These are phyloP conservation scores for Alternaria hordeiaustralica DNA, from an alignment of 2,329 filamentous ascomycete species.

Conservation along the genomic window DNA sequence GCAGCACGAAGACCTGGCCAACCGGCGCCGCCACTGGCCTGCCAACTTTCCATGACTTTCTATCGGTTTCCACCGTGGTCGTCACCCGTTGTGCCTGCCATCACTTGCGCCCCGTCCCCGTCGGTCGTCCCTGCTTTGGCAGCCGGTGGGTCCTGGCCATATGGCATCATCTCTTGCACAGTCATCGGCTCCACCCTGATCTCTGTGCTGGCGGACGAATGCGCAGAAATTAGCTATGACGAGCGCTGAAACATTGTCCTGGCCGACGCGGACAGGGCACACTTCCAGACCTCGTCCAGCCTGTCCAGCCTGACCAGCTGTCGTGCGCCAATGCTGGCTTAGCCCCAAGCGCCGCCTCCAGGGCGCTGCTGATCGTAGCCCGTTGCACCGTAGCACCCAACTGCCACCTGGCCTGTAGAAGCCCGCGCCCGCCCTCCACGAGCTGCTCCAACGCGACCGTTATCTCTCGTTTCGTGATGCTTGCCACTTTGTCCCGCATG, in stretches of 20 bases:
- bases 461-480: conserved; percentile 33
- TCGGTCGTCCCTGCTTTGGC: conserved; percentile 6
- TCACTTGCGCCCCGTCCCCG: not conserved
- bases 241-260: conserved; percentile 32
- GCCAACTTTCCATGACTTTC: conserved; percentile 23
- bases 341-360: conserved; percentile 23
- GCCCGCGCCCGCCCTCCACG: conserved; percentile 16
- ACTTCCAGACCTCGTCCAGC: conserved; percentile 8
- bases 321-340: conserved; percentile 27
- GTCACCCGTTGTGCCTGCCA: not conserved
- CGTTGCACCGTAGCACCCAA: conserved; percentile 13
- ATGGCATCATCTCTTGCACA: not conserved
- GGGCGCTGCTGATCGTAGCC: conserved; percentile 18
- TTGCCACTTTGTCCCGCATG: conserved; percentile 19
- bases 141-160: not conserved
- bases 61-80: conserved; percentile 13
- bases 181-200: not conserved
- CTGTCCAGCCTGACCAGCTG: conserved; percentile 13
- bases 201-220: not conserved
- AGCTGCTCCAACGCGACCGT: conserved; percentile 24
- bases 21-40: conserved; percentile 18
- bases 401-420: conserved; percentile 38
- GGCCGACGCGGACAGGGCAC: conserved; percentile 5
- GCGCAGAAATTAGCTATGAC: conserved; percentile 1
- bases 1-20: conserved; percentile 16